Base-by-base conservation (phyloP, 2,329 filamentous ascomycete species). In the Amauroascus verrucosus region DNA sequence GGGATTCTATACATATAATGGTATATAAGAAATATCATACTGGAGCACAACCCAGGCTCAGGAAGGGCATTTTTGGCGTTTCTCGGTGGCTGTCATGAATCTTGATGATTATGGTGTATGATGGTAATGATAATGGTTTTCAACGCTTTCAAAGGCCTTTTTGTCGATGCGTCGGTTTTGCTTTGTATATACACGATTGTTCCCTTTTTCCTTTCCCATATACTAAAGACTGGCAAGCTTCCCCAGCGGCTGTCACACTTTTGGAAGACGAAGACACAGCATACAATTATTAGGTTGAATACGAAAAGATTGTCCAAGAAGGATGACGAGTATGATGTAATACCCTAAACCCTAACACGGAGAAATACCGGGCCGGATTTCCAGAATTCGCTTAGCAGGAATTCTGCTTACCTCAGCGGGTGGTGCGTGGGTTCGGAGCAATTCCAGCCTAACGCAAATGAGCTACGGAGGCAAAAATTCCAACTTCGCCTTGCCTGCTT, bases 311-410 rank as follows among this genome's bases (percentile, higher is more conserved):
- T n/a, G n/a, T n/a, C n/a, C n/a, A n/a, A n/a, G n/a, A n/a, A n/a
- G n/a, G n/a, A n/a, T n/a, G n/a, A 6, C 30, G 6, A 11, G 18
- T 28, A 45, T 51, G 49, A 51, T 45, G 50, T 37, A 47, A 40
- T 68, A 68, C 67, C 67, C 67, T 69, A 69, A 69, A 65, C 67
- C 67, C 67, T 69, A 70, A 64, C 55, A 56, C 56, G 55, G 55
- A 40, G 41, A 2, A 35, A 33, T 30, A 41, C 59, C 62, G 63
- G 63, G 61, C 64, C 26, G 54, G 24, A 9, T 20, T 50, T 43
- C 51, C 38, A 58, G 54, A 56, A 61, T 68, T 70, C 67, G 67
- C 67, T 70, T 70, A 70, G 64, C 62, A 62, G 54, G 61, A 64
- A 64, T 61, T 13, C 6, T 7, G 46, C 28, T 45, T 2, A 47